A percentile compares a stretch with the other conserved stretches of the same genome.
Evolutionary conservation across 2,329 filamentous ascomycete species (phyloP).

Genomic region (Monosporascus cannonballus): DNA sequence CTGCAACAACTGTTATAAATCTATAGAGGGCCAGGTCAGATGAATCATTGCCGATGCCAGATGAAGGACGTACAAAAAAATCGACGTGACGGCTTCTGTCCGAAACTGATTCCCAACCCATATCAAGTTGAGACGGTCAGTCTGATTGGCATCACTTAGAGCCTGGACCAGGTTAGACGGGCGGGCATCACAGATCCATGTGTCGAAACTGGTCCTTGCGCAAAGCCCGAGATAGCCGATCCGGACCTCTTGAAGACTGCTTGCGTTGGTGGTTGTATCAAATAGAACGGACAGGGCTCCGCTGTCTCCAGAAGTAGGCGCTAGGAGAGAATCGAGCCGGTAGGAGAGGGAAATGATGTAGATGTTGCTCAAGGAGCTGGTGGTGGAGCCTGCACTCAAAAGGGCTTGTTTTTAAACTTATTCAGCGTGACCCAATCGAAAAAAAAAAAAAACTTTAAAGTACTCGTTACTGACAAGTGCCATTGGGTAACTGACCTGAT

Average conservation of each 20-base stretch:
- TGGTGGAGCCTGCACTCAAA: background rate
- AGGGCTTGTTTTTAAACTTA: background rate
- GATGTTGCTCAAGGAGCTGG: background rate
- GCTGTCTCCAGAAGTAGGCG: background rate
- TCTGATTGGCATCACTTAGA: background rate
- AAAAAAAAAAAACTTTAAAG: background rate
- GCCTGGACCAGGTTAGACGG: background rate
- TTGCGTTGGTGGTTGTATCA: background rate
- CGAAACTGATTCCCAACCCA: background rate
- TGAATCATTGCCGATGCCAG: background rate
- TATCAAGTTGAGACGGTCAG: background rate
- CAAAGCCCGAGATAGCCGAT: background rate
- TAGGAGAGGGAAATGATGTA: background rate
- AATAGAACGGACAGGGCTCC: background rate
- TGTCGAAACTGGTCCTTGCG: background rate
- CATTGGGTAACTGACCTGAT: background rate
- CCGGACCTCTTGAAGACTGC: background rate
- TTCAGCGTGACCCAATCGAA: background rate
- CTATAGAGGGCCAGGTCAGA: background rate
- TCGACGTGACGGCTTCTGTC: background rate
- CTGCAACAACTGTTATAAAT: background rate
- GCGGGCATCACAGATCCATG: background rate
- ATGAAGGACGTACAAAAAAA: background rate
- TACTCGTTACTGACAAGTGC: background rate
- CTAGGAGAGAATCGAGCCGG: background rate